Base-by-base conservation (phyloP, 2,329 filamentous ascomycete genomes). In the Sclerotinia subarctica region DNA sequence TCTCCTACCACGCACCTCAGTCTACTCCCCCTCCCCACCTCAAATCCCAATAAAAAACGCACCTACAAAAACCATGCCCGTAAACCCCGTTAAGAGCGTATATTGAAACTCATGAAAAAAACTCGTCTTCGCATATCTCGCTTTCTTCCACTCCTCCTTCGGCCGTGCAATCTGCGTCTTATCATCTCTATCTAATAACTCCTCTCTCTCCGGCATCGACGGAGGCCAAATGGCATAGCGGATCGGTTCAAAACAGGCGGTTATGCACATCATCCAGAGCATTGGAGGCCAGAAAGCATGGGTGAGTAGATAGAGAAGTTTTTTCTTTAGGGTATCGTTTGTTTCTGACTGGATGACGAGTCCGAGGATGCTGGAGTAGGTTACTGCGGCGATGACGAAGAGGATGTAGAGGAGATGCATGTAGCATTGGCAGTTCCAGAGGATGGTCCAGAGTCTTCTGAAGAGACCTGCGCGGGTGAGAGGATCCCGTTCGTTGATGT, bases 211-310 rank as follows among this genome's bases (percentile, higher is more conserved):
- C 0, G 86, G 85, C 78, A 87, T 82, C 3, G 74, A 78, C 0
- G 87, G 87, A 0, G 87, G 87, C 71, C 84, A 84, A 66, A 89
- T 83, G 32, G 86, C 85, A 74, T 90, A 90, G 1, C 80, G 80
- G 57, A 90, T 80, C 0, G 87, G 87, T 0, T 82, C 85, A n/a
- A 62, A 72, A 5, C 78, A 77, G 0, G 82, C 78, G 47, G 79
- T 67, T 29, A 70, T 44, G 13, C 56, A 56, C 42, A 71, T 63
- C 5, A 74, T 57, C 84, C 85, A 87, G 35, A 86, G 78, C 54
- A 88, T 73, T 0, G 86, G 86, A 7, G 86, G 86, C 86, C 86
- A 89, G 78, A 84, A 85, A 17, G 85, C 85, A 74, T 88, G 85
- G 0, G 85, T 87, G 52, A 89, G 74, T 5, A 89, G 78, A 71